Evolutionary conservation across 78 protist species (phyloP).

Genomic region (Dictyostelium citrinum): DNA sequence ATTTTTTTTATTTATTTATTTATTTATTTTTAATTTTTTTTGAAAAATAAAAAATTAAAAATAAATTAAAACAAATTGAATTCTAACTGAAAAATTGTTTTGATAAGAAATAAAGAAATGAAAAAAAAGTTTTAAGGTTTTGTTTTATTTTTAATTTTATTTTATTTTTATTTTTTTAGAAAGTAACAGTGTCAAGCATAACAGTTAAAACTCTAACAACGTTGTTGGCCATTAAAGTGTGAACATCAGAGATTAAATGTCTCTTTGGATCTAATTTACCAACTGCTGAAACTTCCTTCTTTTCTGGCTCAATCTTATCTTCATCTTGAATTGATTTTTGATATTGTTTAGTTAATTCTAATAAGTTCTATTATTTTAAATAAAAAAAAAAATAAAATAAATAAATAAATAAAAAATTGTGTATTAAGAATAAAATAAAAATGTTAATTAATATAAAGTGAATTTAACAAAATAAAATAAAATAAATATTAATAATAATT

Average conservation of each 20-base stretch:
- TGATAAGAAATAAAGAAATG: not conserved
- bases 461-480: too few species aligned
- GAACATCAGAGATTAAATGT: constrained; percentile 90
- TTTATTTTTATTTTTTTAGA: constrained; percentile 70
- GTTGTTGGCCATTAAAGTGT: constrained; percentile 93
- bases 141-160: not conserved
- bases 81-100: not conserved
- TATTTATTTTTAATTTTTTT: not conserved
- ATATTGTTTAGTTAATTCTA: constrained; percentile 2
- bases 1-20: not conserved
- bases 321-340: constrained; percentile 93
- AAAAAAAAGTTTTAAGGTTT: not conserved
- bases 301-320: constrained; percentile 82
- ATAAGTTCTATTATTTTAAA: not conserved
- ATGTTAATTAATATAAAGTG: too few species aligned
- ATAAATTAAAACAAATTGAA: not conserved
- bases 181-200: constrained; percentile 96
- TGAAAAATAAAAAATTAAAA: not conserved
- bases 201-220: constrained; percentile 95
- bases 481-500: too few species aligned
- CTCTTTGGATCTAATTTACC: constrained; percentile 94
- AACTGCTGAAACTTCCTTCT: constrained; percentile 82
- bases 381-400: not conserved
- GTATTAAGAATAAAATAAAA: too few species aligned
- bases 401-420: too few species aligned